phyloP scores from a whole-genome alignment of 2,329 filamentous ascomycete genomes.

The Monosporascus ibericus region DNA sequence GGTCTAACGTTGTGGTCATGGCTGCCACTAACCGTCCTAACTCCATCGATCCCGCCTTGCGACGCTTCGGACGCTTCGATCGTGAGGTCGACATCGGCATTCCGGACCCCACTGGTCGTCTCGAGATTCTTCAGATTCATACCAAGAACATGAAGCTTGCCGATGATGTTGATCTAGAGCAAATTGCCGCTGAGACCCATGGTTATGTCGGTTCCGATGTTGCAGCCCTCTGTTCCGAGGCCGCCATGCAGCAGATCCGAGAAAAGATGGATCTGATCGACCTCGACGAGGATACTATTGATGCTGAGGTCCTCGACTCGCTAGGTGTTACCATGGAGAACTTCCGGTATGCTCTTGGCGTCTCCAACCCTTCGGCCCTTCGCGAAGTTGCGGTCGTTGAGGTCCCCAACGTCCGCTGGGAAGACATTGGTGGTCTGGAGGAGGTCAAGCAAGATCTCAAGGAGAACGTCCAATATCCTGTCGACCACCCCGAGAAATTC shows the following conservation, averaged over 20 bases:
- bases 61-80: slow-evolving; percentile 97
- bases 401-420: slow-evolving; percentile 98
- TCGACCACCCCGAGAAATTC: slow-evolving; percentile 99
- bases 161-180: slow-evolving; percentile 94
- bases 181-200: slow-evolving; percentile 95
- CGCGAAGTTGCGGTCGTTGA: slow-evolving; percentile 98
- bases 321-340: slow-evolving; percentile 99
- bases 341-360: slow-evolving; percentile 96
- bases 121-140: slow-evolving; percentile 98
- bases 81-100: slow-evolving; percentile 98
- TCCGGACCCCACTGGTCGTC: slow-evolving; percentile 93
- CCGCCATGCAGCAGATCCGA: slow-evolving; percentile 99
- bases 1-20: slow-evolving; percentile 98
- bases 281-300: slow-evolving; percentile 97
- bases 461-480: slow-evolving; percentile 97
- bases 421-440: slow-evolving; percentile 98
- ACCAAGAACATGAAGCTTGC: slow-evolving; percentile 99
- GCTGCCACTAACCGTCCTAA: slow-evolving; percentile 97
- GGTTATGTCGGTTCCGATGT: slow-evolving; percentile 99
- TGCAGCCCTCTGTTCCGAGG: slow-evolving; percentile 96
- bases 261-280: slow-evolving; percentile 99
- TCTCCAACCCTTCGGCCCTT: slow-evolving; percentile 96
- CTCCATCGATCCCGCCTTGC: slow-evolving; percentile 95
- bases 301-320: slow-evolving; percentile 96
- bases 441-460: slow-evolving; percentile 99